Evolutionary conservation across 164 flowering plant genomes (phyloP), one percentile per base, ranked within the genome.

Genomic region (Kingdonia uniflora): DNA sequence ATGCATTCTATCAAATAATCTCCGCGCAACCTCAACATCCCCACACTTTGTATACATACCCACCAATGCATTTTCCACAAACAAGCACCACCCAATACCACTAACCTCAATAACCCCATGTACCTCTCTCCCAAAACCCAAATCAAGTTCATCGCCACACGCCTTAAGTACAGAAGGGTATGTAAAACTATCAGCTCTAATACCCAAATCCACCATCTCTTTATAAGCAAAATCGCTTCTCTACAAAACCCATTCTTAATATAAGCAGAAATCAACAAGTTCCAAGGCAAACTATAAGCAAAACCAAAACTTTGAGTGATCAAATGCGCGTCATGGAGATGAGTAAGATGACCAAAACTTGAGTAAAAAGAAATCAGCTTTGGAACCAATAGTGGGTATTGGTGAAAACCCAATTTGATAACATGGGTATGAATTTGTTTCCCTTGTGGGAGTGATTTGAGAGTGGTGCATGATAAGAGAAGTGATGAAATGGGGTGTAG

Each of bases 151-250:
- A 39, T 79, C 74, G 43, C 75, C 82, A 68, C 84, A 79, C 20
- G 88, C 84, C 72, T 77, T 81, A 45, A 81, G 65, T 56, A 81
- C 70, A 43, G 82, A 61, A 11, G 84, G 84, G 49, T 73, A 76
- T 14, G 87, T 78, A 49, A 74, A 81, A 22, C 59, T 67, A 65
- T 81, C 80, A 19, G 79, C 73, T 57, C 51, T 60, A 33, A 77
- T 37, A 8, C 79, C 82, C 55, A 47, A 63, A 25, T 33, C 51
- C 47, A 62, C 42, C 88, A 77, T 74, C 57, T 64, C 53, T 33
- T 61, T 74, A 52, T 72, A 81, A 67, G 53, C 42, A 40, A 53
- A 6, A 80, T 51, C 46, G 80, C 85, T 59, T 63, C 44, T 12
- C 56, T 19, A 49, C 40, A 59, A 15, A 60, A 20, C 29, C 71